Evolutionary conservation across 2,329 filamentous ascomycete species (phyloP), one percentile per base, ranked within the genome.

Genomic region (Dactylonectria macrodidyma): DNA sequence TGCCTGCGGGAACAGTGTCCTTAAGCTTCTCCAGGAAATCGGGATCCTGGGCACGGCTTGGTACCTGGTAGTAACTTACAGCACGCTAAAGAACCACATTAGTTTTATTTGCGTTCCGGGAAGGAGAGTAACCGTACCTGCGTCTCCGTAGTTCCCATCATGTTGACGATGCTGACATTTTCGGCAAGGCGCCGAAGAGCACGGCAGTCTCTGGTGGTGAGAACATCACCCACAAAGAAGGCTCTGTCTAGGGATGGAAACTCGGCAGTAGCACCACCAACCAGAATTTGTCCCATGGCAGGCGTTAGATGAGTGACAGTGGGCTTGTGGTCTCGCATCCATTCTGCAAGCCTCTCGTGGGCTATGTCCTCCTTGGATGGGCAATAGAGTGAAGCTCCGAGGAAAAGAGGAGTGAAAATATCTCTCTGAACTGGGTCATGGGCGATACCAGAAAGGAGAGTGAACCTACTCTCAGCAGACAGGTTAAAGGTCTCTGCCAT

Each of bases 271-370:
- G 94, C 93, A 72, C 93, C 94, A 50, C 95, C 95, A n/a, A 95
- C 91, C 2, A 98, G 84, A 68, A 98, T 96, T 75, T 98, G 94
- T 62, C 95, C 95, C 95, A 98, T 98, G 65, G 96, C 96, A 10
- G 96, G 96, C 1, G 96, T 99, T 46, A 98, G 83, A 81, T 98
- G 96, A 12, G 92, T 94, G 22, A 95, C 93, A 16, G 91, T 97
- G 3, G 93, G 90, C 62, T 87, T 83, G 77, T 93, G 89, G 59
- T 92, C 89, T 59, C 87, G 86, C 87, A 98, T 94, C 96, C 96
- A 99, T 77, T 97, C 94, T 5, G 92, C 92, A 3, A 75, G 34
- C 44, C 47, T 91, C 81, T 97, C 95, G 78, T 98, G 93, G 61
- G 92, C 89, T 67, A 98, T 98, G 73, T 95, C 91, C 70, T 97